phyloP scores from a whole-genome alignment of 2,329 filamentous ascomycete genomes.

The Macrophomina pseudophaseolina region DNA sequence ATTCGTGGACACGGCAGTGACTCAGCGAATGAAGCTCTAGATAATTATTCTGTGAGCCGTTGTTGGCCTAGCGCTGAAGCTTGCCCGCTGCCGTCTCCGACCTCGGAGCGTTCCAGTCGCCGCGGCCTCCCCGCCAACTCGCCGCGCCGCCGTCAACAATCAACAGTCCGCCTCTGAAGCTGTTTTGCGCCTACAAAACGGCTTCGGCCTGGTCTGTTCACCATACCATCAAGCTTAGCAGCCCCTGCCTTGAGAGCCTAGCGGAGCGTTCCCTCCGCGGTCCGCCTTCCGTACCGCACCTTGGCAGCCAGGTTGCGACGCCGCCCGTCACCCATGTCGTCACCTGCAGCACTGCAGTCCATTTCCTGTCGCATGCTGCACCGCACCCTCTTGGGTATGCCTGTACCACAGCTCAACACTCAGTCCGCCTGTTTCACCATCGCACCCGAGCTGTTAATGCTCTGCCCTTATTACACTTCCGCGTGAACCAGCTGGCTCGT shows the following conservation, averaged over 20 bases:
- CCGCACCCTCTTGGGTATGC: background rate
- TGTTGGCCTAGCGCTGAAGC: constrained; percentile 21
- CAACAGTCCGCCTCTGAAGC: background rate
- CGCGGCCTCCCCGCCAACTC: constrained; percentile 4
- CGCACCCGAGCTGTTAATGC: background rate
- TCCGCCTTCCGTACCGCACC: constrained; percentile 4
- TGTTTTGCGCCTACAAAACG: background rate
- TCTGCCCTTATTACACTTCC: background rate
- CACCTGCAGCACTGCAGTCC: background rate
- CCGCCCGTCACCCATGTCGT: background rate
- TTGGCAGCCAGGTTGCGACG: background rate
- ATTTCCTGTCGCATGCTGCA: background rate
- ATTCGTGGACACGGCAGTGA: constrained; percentile 19
- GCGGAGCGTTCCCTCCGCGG: background rate
- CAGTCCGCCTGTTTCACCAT: constrained; percentile 18
- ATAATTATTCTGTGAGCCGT: constrained; percentile 22
- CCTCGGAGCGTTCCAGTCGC: constrained; percentile 14
- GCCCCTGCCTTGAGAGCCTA: background rate
- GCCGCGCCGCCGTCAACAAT: background rate
- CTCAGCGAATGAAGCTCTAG: constrained; percentile 25
- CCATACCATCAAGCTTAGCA: background rate
- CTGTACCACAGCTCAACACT: background rate
- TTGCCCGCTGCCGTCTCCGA: background rate
- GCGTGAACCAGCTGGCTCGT: background rate
- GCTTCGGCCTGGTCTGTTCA: background rate